These are phyloP conservation scores for Stenogyne calaminthoides DNA, from an alignment of 305 asterid species.

Conservation along the genomic window DNA sequence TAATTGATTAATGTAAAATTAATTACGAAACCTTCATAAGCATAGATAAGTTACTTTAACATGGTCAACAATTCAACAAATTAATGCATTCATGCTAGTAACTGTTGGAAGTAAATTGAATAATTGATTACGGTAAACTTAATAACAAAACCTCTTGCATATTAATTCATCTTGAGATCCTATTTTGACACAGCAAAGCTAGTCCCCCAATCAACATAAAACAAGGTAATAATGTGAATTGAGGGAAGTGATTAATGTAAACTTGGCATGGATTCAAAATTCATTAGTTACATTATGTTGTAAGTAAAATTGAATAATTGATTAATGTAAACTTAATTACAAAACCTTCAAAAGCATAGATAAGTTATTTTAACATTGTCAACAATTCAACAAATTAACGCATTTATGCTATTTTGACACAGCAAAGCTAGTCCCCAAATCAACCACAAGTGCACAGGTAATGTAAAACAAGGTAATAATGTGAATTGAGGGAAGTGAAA, in stretches of 20 bases:
- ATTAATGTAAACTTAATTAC: neutral
- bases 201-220: neutral
- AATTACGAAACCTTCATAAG: neutral
- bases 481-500: constrained; percentile 29
- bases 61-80: neutral
- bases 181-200: neutral
- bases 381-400: neutral
- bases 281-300: neutral
- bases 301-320: neutral
- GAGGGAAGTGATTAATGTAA: constrained; percentile 17
- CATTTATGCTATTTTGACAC: neutral
- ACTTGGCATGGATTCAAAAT: neutral
- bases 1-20: neutral
- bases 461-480: neutral
- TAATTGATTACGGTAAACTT: too few species aligned
- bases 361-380: neutral
- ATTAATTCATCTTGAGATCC: neutral
- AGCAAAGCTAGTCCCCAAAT: neutral
- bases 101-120: neutral
- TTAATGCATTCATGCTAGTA: neutral
- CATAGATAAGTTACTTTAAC: neutral
- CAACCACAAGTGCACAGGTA: neutral
- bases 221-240: neutral
- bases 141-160: too few species aligned
- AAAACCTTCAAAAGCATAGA: neutral